Conservation (phyloP, 1,139 yeast species). For the Kodamaea suecica region DNA sequence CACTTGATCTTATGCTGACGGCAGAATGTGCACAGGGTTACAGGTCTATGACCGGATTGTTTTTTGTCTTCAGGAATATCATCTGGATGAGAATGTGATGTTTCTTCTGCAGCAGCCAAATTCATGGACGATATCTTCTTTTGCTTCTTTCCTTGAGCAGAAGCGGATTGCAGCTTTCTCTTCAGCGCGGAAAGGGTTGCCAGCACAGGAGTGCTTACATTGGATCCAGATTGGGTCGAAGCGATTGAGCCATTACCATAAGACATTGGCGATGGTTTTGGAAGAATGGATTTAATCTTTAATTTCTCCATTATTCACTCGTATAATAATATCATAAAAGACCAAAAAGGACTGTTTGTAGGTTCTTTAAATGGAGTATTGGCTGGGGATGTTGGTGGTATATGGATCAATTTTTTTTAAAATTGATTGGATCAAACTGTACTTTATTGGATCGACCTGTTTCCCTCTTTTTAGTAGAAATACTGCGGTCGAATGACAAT, state of each 20-base stretch:
- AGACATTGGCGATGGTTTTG: slow-evolving; percentile 25
- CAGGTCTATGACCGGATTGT: slow-evolving; percentile 67
- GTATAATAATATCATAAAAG: neutral
- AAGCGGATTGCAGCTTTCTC: slow-evolving; percentile 10
- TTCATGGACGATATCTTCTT: slow-evolving; percentile 11
- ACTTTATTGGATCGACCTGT: no score
- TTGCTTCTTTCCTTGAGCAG: slow-evolving; percentile 11
- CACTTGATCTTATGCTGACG: slow-evolving; percentile 93
- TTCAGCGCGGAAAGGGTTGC: slow-evolving; percentile 9
- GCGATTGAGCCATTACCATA: slow-evolving; percentile 16
- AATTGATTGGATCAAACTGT: no score
- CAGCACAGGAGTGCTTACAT: slow-evolving; percentile 10
- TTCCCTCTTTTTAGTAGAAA: no score
- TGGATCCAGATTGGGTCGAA: neutral
- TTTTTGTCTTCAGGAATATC: slow-evolving; percentile 15
- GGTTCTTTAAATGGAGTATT: no score
- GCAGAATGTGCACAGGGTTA: slow-evolving; percentile 90
- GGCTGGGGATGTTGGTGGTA: no score
- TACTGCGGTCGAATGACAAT: no score
- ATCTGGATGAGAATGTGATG: slow-evolving; percentile 5
- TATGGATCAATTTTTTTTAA: no score
- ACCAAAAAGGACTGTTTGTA: neutral
- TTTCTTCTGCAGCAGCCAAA: neutral
- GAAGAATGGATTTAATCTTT: slow-evolving; percentile 37
- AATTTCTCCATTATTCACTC: slow-evolving; percentile 32